Evolutionary conservation across 2,329 filamentous ascomycete species (phyloP), one percentile per base, ranked within the genome.

Genomic region (Alternaria longipes): DNA sequence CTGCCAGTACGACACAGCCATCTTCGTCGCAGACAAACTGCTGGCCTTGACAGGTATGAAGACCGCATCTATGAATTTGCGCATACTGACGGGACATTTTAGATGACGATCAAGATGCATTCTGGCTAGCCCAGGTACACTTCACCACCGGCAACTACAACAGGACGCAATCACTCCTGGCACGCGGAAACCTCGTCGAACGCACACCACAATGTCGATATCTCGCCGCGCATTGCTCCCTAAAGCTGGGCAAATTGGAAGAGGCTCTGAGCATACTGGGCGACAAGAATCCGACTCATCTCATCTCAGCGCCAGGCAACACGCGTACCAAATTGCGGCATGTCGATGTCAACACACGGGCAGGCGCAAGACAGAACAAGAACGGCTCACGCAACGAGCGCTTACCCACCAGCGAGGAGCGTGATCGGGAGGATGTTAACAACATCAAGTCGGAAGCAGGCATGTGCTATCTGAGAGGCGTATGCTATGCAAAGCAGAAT

Each of bases 51-150:
- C 94, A 38, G 92, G 94, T 97, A 81, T 68, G 88, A 30, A 30
- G 28, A 30, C 28, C 8, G 28, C 28, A 30, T 11, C 12, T 12
- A 8, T 22, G 44, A 8, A 9, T 7, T 32, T 32, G 44, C 49
- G 22, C 44, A 67, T 20, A 62, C 53, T 68, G 30, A 73, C 60
- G 40, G 32, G 18, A 30, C 14, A 26, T 7, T 32, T 8, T 67
- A 97, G 95, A 94, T 74, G 91, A 94, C 78, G 93, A 97, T 74
- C 90, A 92, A 67, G 95, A 99, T 78, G 94, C 94, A 41, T 97
- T 97, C 76, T 97, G 93, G 91, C 90, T 99, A 44, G 95, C 95
- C n/a, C 94, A 98, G 81, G 93, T 97, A 38, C 94, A 99, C 80
- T 99, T 98, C 81, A 91, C 90, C 53, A 95, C 93, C 50, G 94